These are phyloP conservation scores for Neofusicoccum sp. DNA, from an alignment of 2,329 filamentous ascomycete species.

Conservation along the genomic window DNA sequence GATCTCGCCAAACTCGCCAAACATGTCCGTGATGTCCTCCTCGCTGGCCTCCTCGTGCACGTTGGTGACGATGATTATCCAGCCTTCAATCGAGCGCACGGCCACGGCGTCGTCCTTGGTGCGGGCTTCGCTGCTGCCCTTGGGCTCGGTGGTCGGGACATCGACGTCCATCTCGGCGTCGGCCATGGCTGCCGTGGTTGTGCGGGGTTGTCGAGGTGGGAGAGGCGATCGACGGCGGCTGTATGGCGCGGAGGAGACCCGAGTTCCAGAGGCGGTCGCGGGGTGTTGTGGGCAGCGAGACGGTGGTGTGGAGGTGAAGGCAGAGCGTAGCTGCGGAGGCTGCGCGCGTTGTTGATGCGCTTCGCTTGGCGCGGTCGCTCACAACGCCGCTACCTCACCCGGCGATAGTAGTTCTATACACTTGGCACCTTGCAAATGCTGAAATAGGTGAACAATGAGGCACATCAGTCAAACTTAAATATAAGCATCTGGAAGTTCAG, in stretches of 20 bases:
- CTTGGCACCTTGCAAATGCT: neutral
- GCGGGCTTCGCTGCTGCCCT: conserved; percentile 59
- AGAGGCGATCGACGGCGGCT: neutral
- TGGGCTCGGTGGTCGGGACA: neutral
- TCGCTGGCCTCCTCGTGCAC: conserved; percentile 86
- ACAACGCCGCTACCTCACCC: neutral
- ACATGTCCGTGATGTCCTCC: conserved; percentile 78
- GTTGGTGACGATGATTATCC: conserved; percentile 86
- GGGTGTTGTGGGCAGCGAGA: neutral
- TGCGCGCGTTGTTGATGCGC: conserved; percentile 9
- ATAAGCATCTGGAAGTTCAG: neutral
- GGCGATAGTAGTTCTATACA: neutral
- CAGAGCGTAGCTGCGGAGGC: neutral
- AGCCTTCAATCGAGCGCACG: conserved; percentile 84
- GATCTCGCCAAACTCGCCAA: conserved; percentile 83
- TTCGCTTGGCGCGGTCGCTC: conserved; percentile 11
- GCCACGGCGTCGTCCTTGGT: conserved; percentile 71
- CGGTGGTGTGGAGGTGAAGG: neutral
- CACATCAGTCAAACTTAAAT: neutral
- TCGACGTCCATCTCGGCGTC: conserved; percentile 21
- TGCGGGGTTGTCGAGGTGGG: neutral
- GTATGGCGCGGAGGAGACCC: no score
- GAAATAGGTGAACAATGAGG: neutral
- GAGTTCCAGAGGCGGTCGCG: neutral
- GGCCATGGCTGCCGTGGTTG: conserved; percentile 8